Conservation (phyloP, 2,329 filamentous ascomycete species). For the Neonectria punicea region DNA sequence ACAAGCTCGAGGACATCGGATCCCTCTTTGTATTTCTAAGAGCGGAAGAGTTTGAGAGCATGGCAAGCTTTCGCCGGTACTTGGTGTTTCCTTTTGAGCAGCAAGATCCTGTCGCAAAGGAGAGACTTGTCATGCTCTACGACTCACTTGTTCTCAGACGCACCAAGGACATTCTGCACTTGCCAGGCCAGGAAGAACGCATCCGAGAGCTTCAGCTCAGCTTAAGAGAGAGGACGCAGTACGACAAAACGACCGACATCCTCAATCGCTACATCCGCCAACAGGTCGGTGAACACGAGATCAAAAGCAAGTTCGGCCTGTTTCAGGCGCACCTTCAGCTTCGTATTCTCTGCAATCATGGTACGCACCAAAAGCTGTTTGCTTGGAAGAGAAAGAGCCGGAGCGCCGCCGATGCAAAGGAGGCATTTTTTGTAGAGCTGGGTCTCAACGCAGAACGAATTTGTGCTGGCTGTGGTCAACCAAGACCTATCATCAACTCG, state of each 20-base stretch:
- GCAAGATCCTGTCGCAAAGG: conserved; percentile 34
- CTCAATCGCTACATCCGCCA: conserved; percentile 53
- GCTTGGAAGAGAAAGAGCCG: conserved; percentile 51
- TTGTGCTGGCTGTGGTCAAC: conserved; percentile 48
- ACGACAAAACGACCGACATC: conserved; percentile 48
- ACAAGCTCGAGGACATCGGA: conserved; percentile 62
- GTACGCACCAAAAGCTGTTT: conserved; percentile 57
- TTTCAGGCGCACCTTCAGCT: conserved; percentile 60
- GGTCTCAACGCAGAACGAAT: conserved; percentile 39
- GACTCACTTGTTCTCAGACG: conserved; percentile 55
- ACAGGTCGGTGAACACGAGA: conserved; percentile 48
- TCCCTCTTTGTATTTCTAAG: conserved; percentile 59
- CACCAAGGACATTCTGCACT: conserved; percentile 52
- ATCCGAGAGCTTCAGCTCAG: conserved; percentile 13
- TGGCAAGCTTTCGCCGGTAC: conserved; percentile 53
- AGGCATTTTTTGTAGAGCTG: conserved; percentile 37
- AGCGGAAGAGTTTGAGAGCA: conserved; percentile 24
- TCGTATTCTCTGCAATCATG: conserved; percentile 61
- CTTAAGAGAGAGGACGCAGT: conserved; percentile 45
- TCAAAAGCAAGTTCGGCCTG: conserved; percentile 52
- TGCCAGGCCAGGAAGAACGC: conserved; percentile 42
- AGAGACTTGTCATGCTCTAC: conserved; percentile 48
- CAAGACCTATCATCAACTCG: conserved; percentile 44
- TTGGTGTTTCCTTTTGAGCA: conserved; percentile 55
- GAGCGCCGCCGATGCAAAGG: conserved; percentile 42